Conservation (phyloP, 306 rosid species). For the Rubus parviflorus region DNA sequence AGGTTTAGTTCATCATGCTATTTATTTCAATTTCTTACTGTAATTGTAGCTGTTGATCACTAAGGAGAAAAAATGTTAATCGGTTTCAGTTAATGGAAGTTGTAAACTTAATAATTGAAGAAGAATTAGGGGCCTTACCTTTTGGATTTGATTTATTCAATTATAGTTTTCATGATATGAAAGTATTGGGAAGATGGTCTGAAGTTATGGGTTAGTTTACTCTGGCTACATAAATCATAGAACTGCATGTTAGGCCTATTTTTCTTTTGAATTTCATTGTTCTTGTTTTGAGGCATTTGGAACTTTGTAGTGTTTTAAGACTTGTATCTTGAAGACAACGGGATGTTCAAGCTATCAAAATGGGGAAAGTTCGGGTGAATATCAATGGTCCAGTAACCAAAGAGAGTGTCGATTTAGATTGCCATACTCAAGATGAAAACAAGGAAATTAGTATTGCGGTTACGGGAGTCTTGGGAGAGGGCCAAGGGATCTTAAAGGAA, state of each 20-base stretch:
- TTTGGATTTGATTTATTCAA: not conserved
- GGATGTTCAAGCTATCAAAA: conserved; percentile 23
- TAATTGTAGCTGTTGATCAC: too few species aligned
- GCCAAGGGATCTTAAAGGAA: conserved; percentile 30
- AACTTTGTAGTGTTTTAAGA: not conserved
- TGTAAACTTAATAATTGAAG: too few species aligned
- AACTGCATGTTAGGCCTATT: not conserved
- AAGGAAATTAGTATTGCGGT: conserved; percentile 20
- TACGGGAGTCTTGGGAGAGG: conserved; percentile 22
- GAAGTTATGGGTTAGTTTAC: not conserved
- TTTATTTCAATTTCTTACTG: too few species aligned
- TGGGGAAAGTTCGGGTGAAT: conserved; percentile 25
- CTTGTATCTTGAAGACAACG: conserved; percentile 14
- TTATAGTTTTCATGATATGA: not conserved
- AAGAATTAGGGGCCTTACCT: not conserved
- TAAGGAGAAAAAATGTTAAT: too few species aligned
- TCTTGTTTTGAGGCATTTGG: not conserved
- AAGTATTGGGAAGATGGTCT: not conserved
- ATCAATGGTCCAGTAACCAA: conserved; percentile 15
- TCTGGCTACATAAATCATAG: not conserved
- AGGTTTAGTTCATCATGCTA: too few species aligned
- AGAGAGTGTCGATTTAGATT: conserved; percentile 13
- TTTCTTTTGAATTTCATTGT: not conserved
- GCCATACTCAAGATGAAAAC: conserved; percentile 15
- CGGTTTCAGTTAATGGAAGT: too few species aligned